These are phyloP conservation scores for Boechera stricta DNA, from an alignment of 345 rosid genomes.

Conservation along the genomic window DNA sequence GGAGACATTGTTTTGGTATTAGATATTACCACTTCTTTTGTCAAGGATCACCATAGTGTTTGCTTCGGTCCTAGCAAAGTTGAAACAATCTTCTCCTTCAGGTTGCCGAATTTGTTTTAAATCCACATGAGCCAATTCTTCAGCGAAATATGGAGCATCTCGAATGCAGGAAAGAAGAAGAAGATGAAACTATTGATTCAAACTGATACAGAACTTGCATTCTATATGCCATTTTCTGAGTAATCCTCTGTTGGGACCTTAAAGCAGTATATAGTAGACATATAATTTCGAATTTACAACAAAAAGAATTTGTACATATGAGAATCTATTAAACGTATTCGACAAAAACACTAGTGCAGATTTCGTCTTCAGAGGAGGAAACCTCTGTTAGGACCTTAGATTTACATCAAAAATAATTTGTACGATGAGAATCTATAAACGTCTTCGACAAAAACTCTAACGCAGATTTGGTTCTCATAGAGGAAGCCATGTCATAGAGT, in stretches of 20 bases:
- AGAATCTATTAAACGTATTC: not conserved
- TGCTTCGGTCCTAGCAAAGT: too few relatives aligned
- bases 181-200: not conserved
- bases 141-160: too few relatives aligned
- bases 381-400: not conserved
- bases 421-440: not conserved
- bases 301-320: not conserved
- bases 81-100: too few relatives aligned
- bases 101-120: too few relatives aligned
- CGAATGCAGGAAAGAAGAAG: too few relatives aligned
- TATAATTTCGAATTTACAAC: not conserved
- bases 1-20: too few relatives aligned
- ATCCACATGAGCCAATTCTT: too few relatives aligned
- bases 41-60: too few relatives aligned
- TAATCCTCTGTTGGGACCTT: not conserved
- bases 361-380: not conserved
- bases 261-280: constrained; percentile 10
- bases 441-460: not conserved
- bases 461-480: not conserved
- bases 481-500: constrained; percentile 19
- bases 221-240: not conserved
- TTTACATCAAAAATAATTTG: too few relatives aligned
- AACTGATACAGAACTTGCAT: constrained; percentile 24
- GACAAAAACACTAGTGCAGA: not conserved
- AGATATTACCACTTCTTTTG: too few relatives aligned